These are phyloP conservation scores for Picea glauca DNA, from an alignment of 75 land plant genomes.

Conservation along the genomic window DNA sequence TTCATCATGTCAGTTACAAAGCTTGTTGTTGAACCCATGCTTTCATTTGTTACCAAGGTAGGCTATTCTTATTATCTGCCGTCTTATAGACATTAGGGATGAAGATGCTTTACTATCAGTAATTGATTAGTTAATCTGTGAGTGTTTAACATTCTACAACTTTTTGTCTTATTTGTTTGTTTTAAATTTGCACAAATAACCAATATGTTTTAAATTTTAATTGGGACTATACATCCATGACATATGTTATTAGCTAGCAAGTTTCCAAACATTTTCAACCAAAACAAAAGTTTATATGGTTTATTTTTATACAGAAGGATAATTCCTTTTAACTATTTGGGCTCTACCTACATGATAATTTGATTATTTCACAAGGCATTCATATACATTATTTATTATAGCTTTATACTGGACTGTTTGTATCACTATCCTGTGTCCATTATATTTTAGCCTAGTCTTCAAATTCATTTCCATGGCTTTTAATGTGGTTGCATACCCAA, in stretches of 20 bases:
- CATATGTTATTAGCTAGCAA: neutral
- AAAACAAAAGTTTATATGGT: too few relatives aligned
- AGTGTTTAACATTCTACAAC: neutral
- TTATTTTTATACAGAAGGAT: too few relatives aligned
- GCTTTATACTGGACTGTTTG: too few relatives aligned
- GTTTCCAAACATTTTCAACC: too few relatives aligned
- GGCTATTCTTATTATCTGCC: neutral
- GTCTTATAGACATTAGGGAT: neutral
- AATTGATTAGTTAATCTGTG: neutral
- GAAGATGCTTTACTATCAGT: neutral
- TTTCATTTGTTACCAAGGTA: conserved; percentile 98
- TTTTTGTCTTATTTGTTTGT: neutral
- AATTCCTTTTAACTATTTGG: too few relatives aligned
- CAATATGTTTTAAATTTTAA: neutral
- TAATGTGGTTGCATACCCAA: too few relatives aligned
- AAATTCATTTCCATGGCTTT: too few relatives aligned
- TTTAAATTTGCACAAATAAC: neutral
- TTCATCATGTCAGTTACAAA: conserved; percentile 97
- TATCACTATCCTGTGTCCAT: too few relatives aligned
- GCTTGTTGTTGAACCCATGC: conserved; percentile 91
- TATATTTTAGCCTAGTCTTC: too few relatives aligned
- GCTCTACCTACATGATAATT: too few relatives aligned
- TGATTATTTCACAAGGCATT: too few relatives aligned
- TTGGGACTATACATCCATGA: neutral
- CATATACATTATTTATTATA: too few relatives aligned